A percentile compares a stretch with the other conserved stretches of the same genome.
These are phyloP conservation scores for Cyanophora paradoxa DNA, from an alignment of 78 protist genomes.

Conservation along the genomic window DNA sequence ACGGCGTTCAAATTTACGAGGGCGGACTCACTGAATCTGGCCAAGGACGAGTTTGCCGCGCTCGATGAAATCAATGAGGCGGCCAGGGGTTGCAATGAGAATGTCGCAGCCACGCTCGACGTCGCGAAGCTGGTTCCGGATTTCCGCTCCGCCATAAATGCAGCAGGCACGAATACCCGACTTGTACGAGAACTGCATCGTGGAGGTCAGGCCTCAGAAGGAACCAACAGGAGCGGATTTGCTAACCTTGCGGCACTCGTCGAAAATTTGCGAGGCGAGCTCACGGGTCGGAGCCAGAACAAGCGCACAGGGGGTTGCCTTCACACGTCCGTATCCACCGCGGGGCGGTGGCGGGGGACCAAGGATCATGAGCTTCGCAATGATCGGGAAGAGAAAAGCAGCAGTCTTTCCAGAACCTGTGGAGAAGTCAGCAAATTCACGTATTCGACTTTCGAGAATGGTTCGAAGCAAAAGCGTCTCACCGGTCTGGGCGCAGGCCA, in stretches of 20 bases:
- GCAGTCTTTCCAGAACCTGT: constrained; percentile 96
- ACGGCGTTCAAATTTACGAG: constrained; percentile 91
- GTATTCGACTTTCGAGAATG: too few species aligned
- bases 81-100: constrained; percentile 95
- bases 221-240: too few species aligned
- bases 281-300: constrained; percentile 98
- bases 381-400: constrained; percentile 77
- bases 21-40: constrained; percentile 75
- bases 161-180: background rate
- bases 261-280: constrained; percentile 87
- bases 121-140: constrained; percentile 76
- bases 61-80: constrained; percentile 87
- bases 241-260: constrained; percentile 73
- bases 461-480: too few species aligned
- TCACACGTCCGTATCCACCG: background rate
- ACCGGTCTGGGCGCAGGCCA: constrained; percentile 98
- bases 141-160: constrained; percentile 36
- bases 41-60: constrained; percentile 72
- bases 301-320: constrained; percentile 45
- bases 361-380: background rate
- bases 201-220: too few species aligned
- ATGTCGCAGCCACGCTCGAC: constrained; percentile 88
- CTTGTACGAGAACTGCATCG: too few species aligned
- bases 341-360: background rate
- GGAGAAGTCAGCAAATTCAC: too few species aligned